Conservation (phyloP, 2,329 filamentous ascomycete species). For the Colletotrichum tofieldiae region DNA sequence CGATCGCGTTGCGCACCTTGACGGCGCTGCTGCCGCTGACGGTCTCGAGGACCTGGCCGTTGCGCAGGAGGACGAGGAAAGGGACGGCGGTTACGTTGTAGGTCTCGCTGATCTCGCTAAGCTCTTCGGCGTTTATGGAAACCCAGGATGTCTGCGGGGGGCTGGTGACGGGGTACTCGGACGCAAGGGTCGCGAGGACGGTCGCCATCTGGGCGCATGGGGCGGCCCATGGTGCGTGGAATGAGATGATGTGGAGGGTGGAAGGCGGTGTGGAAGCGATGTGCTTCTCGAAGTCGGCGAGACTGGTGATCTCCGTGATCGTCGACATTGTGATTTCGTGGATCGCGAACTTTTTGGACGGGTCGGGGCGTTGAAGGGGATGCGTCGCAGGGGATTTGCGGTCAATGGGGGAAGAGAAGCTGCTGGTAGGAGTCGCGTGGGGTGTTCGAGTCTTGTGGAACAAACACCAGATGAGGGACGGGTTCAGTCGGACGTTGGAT, state of each 20-base stretch:
- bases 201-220: conserved; percentile 95
- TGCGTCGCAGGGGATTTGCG: neutral
- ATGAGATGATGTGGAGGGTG: conserved; percentile 88
- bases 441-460: conserved; percentile 18
- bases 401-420: conserved; percentile 14
- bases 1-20: conserved; percentile 88
- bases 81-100: conserved; percentile 97
- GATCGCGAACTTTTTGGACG: conserved; percentile 23
- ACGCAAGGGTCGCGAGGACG: conserved; percentile 87
- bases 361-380: neutral
- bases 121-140: conserved; percentile 93
- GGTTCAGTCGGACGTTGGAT: conserved; percentile 23
- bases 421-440: conserved; percentile 17
- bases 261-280: conserved; percentile 76
- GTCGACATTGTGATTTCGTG: conserved; percentile 73
- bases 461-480: conserved; percentile 8
- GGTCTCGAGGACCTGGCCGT: conserved; percentile 83
- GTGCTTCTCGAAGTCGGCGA: conserved; percentile 80
- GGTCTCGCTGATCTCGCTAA: conserved; percentile 90
- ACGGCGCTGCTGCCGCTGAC: conserved; percentile 92
- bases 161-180: conserved; percentile 81
- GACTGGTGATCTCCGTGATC: conserved; percentile 82
- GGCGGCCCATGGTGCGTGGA: conserved; percentile 96
- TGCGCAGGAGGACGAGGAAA: conserved; percentile 87
- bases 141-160: conserved; percentile 85